Conservation (phyloP, 2,329 filamentous ascomycete species). For the Ascochyta koolunga region DNA sequence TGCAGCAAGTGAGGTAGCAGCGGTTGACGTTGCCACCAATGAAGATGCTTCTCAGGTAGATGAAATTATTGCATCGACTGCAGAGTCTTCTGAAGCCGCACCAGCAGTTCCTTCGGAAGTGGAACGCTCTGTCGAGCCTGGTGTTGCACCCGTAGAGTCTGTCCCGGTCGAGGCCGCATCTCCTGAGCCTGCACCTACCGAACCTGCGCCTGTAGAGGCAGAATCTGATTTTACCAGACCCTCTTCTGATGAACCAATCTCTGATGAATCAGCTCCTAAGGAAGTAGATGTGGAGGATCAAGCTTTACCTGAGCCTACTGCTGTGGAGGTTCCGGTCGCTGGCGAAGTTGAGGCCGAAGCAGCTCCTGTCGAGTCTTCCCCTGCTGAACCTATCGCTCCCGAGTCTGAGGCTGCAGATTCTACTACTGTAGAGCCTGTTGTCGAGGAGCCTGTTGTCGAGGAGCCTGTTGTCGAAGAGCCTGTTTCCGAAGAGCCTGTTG, state of each 20-base stretch:
- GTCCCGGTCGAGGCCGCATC: background rate
- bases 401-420: background rate
- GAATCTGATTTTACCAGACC: background rate
- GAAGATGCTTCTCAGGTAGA: background rate
- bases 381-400: background rate
- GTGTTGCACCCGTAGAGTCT: background rate
- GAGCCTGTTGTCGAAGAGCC: background rate
- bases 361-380: background rate
- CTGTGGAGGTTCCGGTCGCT: background rate
- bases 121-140: background rate
- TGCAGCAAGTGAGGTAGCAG: background rate
- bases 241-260: background rate
- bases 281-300: background rate
- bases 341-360: too few species aligned
- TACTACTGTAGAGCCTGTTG: background rate
- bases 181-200: background rate
- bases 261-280: background rate
- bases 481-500: background rate
- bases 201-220: background rate
- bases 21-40: background rate
- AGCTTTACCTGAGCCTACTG: background rate
- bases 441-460: background rate
- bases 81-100: background rate
- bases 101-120: background rate
- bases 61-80: background rate